Evolutionary conservation across 1,284 basidiomycete species (phyloP).

Genomic region (Leccinum variabile): DNA sequence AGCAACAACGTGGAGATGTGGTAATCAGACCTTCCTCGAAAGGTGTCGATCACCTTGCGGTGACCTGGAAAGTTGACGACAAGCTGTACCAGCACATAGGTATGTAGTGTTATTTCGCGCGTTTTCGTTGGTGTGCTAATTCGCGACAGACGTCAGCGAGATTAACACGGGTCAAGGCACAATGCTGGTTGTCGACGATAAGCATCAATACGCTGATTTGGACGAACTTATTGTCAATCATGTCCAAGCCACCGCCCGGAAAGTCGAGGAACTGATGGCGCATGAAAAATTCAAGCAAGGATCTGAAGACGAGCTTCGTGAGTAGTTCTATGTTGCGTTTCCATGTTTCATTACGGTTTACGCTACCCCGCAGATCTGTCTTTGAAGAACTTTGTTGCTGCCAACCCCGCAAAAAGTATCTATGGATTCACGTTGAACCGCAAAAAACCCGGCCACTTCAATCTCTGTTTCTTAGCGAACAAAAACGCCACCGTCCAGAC

Average conservation of each 20-base stretch:
- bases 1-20: slow-evolving; percentile 91
- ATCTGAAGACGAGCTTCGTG: slow-evolving; percentile 86
- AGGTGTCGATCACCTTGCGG: slow-evolving; percentile 90
- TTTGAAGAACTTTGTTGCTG: slow-evolving; percentile 86
- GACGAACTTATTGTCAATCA: slow-evolving; percentile 99
- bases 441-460: slow-evolving; percentile 90
- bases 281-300: slow-evolving; percentile 96
- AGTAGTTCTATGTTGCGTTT: slow-evolving; percentile 37
- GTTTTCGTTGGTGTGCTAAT: slow-evolving; percentile 11
- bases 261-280: slow-evolving; percentile 93
- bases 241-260: slow-evolving; percentile 90
- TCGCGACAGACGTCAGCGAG: slow-evolving; percentile 81
- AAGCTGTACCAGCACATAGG: slow-evolving; percentile 97
- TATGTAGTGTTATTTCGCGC: slow-evolving; percentile 34
- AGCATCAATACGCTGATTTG: slow-evolving; percentile 89
- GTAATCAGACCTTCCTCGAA: slow-evolving; percentile 97
- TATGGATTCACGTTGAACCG: slow-evolving; percentile 96
- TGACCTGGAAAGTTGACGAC: slow-evolving; percentile 99
- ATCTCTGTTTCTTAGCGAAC: slow-evolving; percentile 90
- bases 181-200: slow-evolving; percentile 78
- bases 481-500: slow-evolving; percentile 88
- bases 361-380: slow-evolving; percentile 63
- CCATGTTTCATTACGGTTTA: not conserved
- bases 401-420: slow-evolving; percentile 92
- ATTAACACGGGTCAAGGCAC: slow-evolving; percentile 74